Evolutionary conservation across 1,284 basidiomycete species (phyloP).

Genomic region (Puccinia triticina): DNA sequence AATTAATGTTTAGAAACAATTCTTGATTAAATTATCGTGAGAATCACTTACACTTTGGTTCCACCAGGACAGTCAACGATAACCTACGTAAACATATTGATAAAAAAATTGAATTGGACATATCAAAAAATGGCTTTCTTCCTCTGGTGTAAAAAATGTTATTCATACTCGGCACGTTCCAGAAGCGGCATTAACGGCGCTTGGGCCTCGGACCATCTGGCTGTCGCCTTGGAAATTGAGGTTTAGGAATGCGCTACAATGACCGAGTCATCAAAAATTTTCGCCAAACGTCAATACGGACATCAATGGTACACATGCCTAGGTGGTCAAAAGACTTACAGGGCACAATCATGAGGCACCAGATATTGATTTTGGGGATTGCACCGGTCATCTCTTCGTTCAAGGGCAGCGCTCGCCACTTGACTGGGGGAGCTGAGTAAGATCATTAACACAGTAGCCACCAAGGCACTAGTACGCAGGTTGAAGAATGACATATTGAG

Average conservation of each 20-base stretch:
- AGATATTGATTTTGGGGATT: background rate
- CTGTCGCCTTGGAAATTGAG: background rate
- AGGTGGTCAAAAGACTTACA: background rate
- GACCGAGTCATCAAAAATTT: background rate
- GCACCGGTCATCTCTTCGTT: background rate
- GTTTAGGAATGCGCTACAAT: background rate
- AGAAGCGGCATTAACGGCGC: background rate
- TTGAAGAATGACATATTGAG: conserved; percentile 11
- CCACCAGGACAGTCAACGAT: background rate
- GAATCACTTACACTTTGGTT: background rate
- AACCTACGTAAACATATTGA: background rate
- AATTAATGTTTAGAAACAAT: background rate
- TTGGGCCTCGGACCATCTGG: background rate
- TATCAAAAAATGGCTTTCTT: background rate
- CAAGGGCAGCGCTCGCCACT: background rate
- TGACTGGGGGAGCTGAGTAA: background rate
- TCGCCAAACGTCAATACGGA: background rate
- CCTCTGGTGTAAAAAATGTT: background rate
- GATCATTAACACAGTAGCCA: background rate
- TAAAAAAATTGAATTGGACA: background rate
- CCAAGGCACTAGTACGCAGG: background rate
- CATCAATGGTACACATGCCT: background rate
- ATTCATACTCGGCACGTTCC: background rate
- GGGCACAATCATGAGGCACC: background rate
- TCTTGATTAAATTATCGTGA: background rate